Evolutionary conservation across 768 basidiomycete genomes (phyloP).

Genomic region (Rhodotorula kratochvilovae): DNA sequence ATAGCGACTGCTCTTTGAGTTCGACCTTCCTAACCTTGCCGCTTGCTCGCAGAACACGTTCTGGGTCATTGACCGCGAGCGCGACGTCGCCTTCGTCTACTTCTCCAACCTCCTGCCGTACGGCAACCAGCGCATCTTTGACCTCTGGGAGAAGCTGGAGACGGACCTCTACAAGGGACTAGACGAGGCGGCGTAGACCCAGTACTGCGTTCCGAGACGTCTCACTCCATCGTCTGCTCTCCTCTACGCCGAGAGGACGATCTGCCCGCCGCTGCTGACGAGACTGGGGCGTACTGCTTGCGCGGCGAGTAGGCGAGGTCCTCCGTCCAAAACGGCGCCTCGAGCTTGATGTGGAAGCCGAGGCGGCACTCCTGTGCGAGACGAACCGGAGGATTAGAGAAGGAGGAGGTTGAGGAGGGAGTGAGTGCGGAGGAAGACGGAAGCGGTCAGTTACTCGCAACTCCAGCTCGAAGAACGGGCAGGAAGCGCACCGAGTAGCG

Average conservation of each 20-base stretch:
- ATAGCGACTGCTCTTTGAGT: too few species aligned
- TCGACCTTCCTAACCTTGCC: background rate
- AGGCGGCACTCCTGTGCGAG: slow-evolving; percentile 20
- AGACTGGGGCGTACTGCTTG: background rate
- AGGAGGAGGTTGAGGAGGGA: too few species aligned
- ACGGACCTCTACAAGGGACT: slow-evolving; percentile 8
- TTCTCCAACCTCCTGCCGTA: background rate
- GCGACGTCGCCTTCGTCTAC: background rate
- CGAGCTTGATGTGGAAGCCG: slow-evolving; percentile 29
- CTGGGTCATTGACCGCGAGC: slow-evolving; percentile 29
- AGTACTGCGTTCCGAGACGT: background rate
- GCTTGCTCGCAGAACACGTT: slow-evolving; percentile 6
- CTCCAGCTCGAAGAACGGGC: too few species aligned
- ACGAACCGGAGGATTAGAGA: background rate
- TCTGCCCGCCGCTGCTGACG: background rate
- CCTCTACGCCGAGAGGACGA: background rate
- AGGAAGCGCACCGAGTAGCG: slow-evolving; percentile 13
- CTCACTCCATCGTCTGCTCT: background rate
- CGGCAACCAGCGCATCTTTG: background rate
- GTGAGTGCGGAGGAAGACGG: too few species aligned
- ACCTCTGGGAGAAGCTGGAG: background rate
- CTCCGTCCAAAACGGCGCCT: slow-evolving; percentile 28
- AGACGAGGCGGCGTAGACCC: background rate
- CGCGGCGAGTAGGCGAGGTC: slow-evolving; percentile 12
- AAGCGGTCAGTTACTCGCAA: too few species aligned